These are phyloP conservation scores for Phytopythium cucurbitacearum DNA, from an alignment of 352 stramenopile species.

Conservation along the genomic window DNA sequence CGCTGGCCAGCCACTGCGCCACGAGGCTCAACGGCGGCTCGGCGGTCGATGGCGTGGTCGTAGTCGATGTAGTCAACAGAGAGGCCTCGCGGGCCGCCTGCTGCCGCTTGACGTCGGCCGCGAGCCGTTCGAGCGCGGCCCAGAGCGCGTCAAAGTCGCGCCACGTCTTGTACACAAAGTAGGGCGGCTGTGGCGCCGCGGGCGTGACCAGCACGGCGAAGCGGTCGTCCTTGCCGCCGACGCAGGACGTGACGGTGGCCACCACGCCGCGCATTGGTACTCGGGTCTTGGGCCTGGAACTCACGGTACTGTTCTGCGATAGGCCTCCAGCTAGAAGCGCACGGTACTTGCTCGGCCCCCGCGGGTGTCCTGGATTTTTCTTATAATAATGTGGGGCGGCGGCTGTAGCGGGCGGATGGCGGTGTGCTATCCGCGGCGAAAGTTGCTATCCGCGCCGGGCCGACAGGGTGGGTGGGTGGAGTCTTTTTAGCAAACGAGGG, in stretches of 20 bases:
- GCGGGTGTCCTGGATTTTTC: too few species aligned
- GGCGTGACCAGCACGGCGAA: conserved; percentile 66
- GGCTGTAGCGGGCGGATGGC: too few species aligned
- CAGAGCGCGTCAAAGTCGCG: conserved; percentile 71
- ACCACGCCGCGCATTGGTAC: conserved; percentile 50
- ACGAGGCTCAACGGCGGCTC: conserved; percentile 35
- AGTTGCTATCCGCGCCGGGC: too few species aligned
- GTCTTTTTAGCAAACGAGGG: too few species aligned
- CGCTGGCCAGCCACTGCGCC: conserved; percentile 68
- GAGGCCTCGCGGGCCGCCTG: conserved; percentile 6
- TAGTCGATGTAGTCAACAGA: conserved; percentile 7
- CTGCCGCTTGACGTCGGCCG: conserved; percentile 42
- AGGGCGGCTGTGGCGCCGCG: conserved; percentile 25
- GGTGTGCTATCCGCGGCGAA: too few species aligned
- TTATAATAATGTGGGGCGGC: too few species aligned
- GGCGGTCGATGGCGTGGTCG: conserved; percentile 2
- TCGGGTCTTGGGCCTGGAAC: not conserved
- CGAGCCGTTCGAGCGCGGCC: conserved; percentile 50
- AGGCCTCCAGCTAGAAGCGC: too few species aligned
- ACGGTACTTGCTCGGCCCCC: too few species aligned
- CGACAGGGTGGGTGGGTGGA: too few species aligned
- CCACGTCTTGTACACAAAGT: conserved; percentile 85
- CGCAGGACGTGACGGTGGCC: conserved; percentile 71
- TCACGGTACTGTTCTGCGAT: not conserved
- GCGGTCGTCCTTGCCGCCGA: conserved; percentile 75